Evolutionary conservation across 345 rosid genomes (phyloP).

Genomic region (Nasturtium officinale): DNA sequence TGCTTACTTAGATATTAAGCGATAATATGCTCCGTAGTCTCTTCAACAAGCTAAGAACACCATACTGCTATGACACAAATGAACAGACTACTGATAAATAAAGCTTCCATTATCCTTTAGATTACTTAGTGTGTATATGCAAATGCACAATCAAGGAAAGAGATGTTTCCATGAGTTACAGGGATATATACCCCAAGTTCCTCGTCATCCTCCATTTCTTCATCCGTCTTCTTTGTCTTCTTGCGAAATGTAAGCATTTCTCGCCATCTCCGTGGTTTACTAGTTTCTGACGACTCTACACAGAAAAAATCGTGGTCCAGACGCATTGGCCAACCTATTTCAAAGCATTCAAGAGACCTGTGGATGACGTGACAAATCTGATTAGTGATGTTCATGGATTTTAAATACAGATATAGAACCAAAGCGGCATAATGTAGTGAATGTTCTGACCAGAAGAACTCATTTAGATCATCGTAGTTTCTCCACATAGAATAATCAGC

Average conservation of each 20-base stretch:
- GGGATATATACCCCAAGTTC: slow-evolving; percentile 60
- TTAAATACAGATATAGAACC: slow-evolving; percentile 15
- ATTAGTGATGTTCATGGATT: slow-evolving; percentile 21
- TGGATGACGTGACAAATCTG: slow-evolving; percentile 37
- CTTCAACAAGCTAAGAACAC: slow-evolving; percentile 46
- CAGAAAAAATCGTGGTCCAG: slow-evolving; percentile 69
- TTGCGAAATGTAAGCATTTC: slow-evolving; percentile 19
- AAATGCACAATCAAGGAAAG: slow-evolving; percentile 28
- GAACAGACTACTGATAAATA: slow-evolving; percentile 34
- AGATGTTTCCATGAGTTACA: slow-evolving; percentile 19
- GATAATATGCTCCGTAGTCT: slow-evolving; percentile 38
- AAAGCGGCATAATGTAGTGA: slow-evolving; percentile 19
- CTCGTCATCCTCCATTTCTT: slow-evolving; percentile 58
- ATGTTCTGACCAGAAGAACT: slow-evolving; percentile 78
- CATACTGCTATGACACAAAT: slow-evolving; percentile 35
- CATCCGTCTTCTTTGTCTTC: slow-evolving; percentile 46
- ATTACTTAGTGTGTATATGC: slow-evolving; percentile 35
- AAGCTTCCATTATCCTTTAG: slow-evolving; percentile 18
- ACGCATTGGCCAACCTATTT: slow-evolving; percentile 93
- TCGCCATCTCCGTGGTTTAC: slow-evolving; percentile 38
- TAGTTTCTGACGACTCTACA: slow-evolving; percentile 39
- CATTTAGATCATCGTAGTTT: slow-evolving; percentile 97
- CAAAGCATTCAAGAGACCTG: slow-evolving; percentile 88
- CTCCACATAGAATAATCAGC: slow-evolving; percentile 93
- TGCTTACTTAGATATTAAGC: slow-evolving; percentile 42